Evolutionary conservation across 2,329 filamentous ascomycete genomes (phyloP).

Genomic region (Coniella vitis): DNA sequence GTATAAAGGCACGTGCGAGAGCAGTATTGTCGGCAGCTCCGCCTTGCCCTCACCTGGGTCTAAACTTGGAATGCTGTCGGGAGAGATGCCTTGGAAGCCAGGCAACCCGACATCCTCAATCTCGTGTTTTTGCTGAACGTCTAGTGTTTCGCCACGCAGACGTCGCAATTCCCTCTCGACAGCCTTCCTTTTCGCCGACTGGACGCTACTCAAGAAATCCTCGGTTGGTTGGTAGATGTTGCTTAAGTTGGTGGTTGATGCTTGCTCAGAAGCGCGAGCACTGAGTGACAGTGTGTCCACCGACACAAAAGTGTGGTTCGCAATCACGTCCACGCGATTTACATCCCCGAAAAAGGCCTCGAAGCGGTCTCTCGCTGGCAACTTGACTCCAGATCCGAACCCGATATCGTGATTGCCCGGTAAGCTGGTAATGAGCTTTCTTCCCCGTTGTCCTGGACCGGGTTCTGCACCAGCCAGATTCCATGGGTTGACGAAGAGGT

Average conservation of each 20-base stretch:
- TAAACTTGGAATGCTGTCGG: conserved; percentile 30
- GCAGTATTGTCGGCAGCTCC: conserved; percentile 78
- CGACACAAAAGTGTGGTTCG: conserved; percentile 92
- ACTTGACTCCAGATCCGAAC: conserved; percentile 78
- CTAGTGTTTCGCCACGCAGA: conserved; percentile 53
- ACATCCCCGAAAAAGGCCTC: conserved; percentile 81
- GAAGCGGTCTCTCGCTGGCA: conserved; percentile 75
- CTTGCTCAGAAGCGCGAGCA: conserved; percentile 52
- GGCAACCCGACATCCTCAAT: conserved; percentile 52
- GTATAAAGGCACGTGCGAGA: conserved; percentile 88
- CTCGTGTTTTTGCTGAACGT: conserved; percentile 49
- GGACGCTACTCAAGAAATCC: conserved; percentile 66
- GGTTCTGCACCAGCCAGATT: conserved; percentile 48
- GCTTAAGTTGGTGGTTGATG: conserved; percentile 42
- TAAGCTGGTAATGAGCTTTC: conserved; percentile 75
- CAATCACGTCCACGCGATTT: conserved; percentile 86
- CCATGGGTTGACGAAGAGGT: conserved; percentile 73
- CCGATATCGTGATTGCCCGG: conserved; percentile 95
- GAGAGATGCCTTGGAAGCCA: conserved; percentile 35
- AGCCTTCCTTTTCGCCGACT: conserved; percentile 58
- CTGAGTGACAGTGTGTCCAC: conserved; percentile 85
- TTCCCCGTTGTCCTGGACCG: conserved; percentile 54
- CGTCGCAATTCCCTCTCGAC: conserved; percentile 62
- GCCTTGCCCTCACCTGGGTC: conserved; percentile 38
- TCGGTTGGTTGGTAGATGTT: conserved; percentile 70